These are phyloP conservation scores for Barnettozyma vustinii DNA, from an alignment of 805 yeast genomes.

Conservation along the genomic window DNA sequence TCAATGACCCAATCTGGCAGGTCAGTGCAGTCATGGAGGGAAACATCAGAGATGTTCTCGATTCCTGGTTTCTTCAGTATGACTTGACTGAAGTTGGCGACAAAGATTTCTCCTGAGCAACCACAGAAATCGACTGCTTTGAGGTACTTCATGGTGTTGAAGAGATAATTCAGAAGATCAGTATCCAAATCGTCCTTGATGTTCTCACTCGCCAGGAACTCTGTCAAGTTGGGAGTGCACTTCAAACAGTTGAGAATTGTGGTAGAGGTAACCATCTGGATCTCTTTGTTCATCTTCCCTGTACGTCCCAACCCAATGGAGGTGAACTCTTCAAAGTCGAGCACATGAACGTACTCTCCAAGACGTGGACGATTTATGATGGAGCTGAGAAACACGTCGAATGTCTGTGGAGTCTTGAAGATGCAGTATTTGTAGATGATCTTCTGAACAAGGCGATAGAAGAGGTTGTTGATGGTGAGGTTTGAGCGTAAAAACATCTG, in stretches of 20 bases:
- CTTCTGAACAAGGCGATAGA: slow-evolving; percentile 52
- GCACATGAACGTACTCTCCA: slow-evolving; percentile 60
- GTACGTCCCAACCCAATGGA: slow-evolving; percentile 88
- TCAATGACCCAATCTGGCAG: slow-evolving; percentile 52
- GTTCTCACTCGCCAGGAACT: slow-evolving; percentile 79
- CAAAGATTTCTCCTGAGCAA: slow-evolving; percentile 61
- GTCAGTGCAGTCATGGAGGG: slow-evolving; percentile 87
- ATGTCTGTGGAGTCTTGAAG: slow-evolving; percentile 76
- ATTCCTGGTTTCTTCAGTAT: slow-evolving; percentile 19
- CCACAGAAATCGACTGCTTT: slow-evolving; percentile 86
- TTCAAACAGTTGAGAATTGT: slow-evolving; percentile 62
- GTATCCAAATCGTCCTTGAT: slow-evolving; percentile 76
- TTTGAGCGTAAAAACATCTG: slow-evolving; percentile 47
- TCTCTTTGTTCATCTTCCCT: slow-evolving; percentile 83
- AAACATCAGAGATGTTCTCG: slow-evolving; percentile 35
- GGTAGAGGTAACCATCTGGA: slow-evolving; percentile 78
- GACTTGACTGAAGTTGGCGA: slow-evolving; percentile 47
- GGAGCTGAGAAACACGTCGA: slow-evolving; percentile 62
- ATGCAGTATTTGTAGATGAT: slow-evolving; percentile 61
- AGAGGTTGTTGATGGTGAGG: slow-evolving; percentile 50
- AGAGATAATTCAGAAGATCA: slow-evolving; percentile 48
- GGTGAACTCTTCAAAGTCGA: slow-evolving; percentile 86
- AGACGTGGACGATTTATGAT: slow-evolving; percentile 40
- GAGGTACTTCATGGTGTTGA: slow-evolving; percentile 48
- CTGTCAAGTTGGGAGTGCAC: slow-evolving; percentile 62